Evolutionary conservation across 2,329 filamentous ascomycete genomes (phyloP).

Genomic region (Verticillium albo-atrum): DNA sequence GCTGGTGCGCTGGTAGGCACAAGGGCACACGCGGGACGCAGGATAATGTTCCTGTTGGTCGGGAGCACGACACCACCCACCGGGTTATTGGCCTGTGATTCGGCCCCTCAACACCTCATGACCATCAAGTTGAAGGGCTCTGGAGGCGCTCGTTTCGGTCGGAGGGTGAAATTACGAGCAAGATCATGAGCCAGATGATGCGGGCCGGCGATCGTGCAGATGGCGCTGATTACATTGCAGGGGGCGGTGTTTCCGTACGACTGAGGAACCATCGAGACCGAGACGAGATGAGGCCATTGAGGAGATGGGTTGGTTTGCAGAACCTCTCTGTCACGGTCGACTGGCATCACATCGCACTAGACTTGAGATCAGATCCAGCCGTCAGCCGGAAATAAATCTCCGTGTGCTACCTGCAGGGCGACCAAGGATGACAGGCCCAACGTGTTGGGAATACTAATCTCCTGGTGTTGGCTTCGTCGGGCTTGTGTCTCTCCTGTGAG

Average conservation of each 20-base stretch:
- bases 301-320: not conserved
- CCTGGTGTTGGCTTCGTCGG: too few relatives aligned
- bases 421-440: not conserved
- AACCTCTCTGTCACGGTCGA: not conserved
- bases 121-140: not conserved
- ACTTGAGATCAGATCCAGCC: not conserved
- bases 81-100: not conserved
- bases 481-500: too few relatives aligned
- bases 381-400: not conserved
- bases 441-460: too few relatives aligned
- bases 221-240: not conserved
- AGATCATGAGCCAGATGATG: not conserved
- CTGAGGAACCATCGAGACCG: too few relatives aligned
- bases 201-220: not conserved
- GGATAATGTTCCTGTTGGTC: not conserved
- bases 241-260: not conserved
- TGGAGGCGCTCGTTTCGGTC: too few relatives aligned
- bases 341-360: not conserved
- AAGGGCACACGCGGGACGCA: not conserved
- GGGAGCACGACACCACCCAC: not conserved
- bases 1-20: not conserved
- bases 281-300: too few relatives aligned
- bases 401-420: not conserved
- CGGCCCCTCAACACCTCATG: not conserved
- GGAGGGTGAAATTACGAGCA: too few relatives aligned